Base-by-base conservation (phyloP, 148 eudicot species). In the Cornus florida region DNA sequence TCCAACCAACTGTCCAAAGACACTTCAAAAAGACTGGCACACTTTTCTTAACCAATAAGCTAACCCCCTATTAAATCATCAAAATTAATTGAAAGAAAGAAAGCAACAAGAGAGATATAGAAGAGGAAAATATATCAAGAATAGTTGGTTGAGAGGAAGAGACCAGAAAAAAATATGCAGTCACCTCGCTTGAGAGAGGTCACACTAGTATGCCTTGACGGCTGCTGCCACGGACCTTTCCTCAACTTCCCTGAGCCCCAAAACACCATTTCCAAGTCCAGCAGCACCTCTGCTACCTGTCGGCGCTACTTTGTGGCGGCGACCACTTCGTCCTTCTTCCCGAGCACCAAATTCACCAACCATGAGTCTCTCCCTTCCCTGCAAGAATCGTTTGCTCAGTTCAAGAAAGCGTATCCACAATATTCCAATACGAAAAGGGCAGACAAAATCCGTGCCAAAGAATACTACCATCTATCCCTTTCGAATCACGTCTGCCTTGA, bases 401-500 rank as follows among this genome's bases (percentile, higher is more conserved):
- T 95, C 88, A 81, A 76, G 24, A 82, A 76, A 83, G 82, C 97
- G 0, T 95, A 89, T 78, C 98, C 97, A 20, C 81, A 90, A 19
- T 95, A 88, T 86, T 67, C 84, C 0, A 88, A 95, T 2, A 89
- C 97, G 1, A 24, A 82, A 70, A 85, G 59, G 19, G 83, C 89
- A 16, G 98, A 95, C 53, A 84, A 81, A 66, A 89, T 93, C 46
- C 84, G 98, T 82, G 87, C 82, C 23, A 86, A 77, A 28, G 98
- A 95, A 13, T 95, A 91, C 76, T 74, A 84, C 77, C 97, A 91
- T 74, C 91, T 95, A 22, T 85, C 91, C 39, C 78, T 83, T 43
- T 92, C 94, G 16, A 89, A 86, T 71, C 98, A 89, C 59, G 82
- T 91, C 11, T 95, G 97, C 70, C 95, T 95, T 28, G 98, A 95